A percentile compares a stretch with the other conserved stretches of the same genome.
phyloP scores from a whole-genome alignment of 495 filamentous ascomycete species.

The Penicillium samsonianum region DNA sequence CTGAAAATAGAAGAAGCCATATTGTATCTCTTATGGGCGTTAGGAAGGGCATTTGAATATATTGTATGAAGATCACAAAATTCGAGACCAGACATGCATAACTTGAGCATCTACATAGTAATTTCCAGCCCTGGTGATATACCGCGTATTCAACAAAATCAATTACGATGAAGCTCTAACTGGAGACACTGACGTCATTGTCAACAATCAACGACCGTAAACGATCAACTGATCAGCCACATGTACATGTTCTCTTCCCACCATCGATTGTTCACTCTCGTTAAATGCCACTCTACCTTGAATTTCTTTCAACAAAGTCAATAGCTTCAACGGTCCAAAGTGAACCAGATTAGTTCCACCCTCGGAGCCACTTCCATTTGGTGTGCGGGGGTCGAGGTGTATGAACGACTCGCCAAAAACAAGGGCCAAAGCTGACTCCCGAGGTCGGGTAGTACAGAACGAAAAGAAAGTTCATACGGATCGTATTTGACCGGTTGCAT shows the following conservation, averaged over 20 bases:
- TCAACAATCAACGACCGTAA: neutral
- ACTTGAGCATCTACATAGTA: neutral
- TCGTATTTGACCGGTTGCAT: neutral
- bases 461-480: neutral
- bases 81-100: slow-evolving; percentile 2
- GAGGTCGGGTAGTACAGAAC: slow-evolving; percentile 1
- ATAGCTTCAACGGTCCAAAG: neutral
- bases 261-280: neutral
- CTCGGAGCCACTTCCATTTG: neutral
- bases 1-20: slow-evolving; percentile 15
- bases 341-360: neutral
- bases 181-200: slow-evolving; percentile 4
- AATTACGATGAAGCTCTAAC: neutral
- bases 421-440: neutral
- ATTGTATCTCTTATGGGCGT: slow-evolving; percentile 28
- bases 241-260: neutral
- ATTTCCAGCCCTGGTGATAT: too few species aligned
- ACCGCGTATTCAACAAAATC: neutral
- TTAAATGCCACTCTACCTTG: neutral
- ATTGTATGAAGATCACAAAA: slow-evolving; percentile 5
- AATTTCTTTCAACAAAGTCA: neutral
- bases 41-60: slow-evolving; percentile 27
- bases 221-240: neutral
- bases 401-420: neutral
- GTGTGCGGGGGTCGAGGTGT: neutral